Base-by-base conservation (phyloP, 805 yeast genomes). In the Lipomyces chichibuensis region DNA sequence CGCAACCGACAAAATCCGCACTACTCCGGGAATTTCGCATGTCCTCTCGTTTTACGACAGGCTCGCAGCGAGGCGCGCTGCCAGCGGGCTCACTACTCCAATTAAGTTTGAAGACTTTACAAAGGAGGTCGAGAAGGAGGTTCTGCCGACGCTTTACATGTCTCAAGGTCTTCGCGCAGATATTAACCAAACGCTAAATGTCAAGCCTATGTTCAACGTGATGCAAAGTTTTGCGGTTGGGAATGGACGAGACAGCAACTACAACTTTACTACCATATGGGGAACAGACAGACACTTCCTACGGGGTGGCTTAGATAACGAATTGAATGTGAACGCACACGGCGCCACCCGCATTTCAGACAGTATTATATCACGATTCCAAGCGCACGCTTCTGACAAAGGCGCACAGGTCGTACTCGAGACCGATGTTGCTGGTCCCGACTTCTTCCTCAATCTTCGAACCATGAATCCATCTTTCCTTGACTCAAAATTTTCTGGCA, bases 161-260 rank as follows among this genome's bases (percentile, higher is more conserved):
- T 94, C 94, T 84, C 89, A 97, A 52, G 99, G 99, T 67, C 85
- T 95, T 76, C 90, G 97, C 78, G 99, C 98, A 65, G 99, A 95
- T 80, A 85, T 95, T 75, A 90, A 91, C 82, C 94, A 94, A 84
- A 91, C 93, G 14, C 92, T 95, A 77, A 82, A 90, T 71, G 85
- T 93, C 84, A 88, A 88, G 80, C 99, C 99, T 66, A 93, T 91
- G 66, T 95, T 95, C 89, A 98, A 95, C 84, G 90, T 96, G 66
- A 89, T 97, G 70, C 99, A 95, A 79, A 89, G 97, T 68, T 89
- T 95, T 77, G 84, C 96, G 52, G 83, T 91, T 73, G 98, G 98
- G 59, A 89, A 96, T 65, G 87, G 88, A 72, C 85, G 87, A 58
- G 70, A 65, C 59, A 97, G 97, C 61, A 89, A 95, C 72, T 95